phyloP scores from a whole-genome alignment of 208 protist genomes.

The Leptomonas seymouri region DNA sequence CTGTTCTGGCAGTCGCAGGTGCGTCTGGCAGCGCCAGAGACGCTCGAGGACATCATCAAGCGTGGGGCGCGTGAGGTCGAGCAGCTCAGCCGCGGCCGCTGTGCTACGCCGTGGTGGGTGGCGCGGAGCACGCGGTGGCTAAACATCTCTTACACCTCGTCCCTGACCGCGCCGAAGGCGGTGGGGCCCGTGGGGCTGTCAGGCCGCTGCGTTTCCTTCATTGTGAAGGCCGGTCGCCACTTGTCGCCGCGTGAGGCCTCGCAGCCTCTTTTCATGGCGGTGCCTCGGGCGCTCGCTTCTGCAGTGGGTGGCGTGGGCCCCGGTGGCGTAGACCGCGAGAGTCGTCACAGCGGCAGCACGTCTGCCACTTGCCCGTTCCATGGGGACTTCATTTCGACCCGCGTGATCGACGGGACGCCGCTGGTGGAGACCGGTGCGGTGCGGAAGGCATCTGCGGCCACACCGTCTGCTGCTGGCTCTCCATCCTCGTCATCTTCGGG shows the following conservation, averaged over 20 bases:
- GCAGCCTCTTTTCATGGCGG: conserved; percentile 65
- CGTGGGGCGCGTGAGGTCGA: conserved; percentile 52
- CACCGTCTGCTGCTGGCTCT: not conserved
- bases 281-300: conserved; percentile 10
- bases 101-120: conserved; percentile 82
- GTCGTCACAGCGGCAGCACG: not conserved
- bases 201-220: conserved; percentile 64
- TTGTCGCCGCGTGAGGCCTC: conserved; percentile 56
- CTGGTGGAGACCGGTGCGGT: conserved; percentile 9
- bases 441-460: not conserved
- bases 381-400: conserved; percentile 42
- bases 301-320: not conserved
- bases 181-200: conserved; percentile 13
- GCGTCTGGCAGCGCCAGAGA: conserved; percentile 46
- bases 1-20: conserved; percentile 47
- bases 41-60: conserved; percentile 68
- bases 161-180: conserved; percentile 9
- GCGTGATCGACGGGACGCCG: conserved; percentile 38
- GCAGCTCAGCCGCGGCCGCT: conserved; percentile 37
- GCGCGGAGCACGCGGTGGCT: conserved; percentile 49
- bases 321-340: not conserved
- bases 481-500: conserved; percentile 2
- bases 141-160: conserved; percentile 12
- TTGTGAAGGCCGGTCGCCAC: conserved; percentile 52
- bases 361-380: conserved; percentile 26